Base-by-base conservation (phyloP, 1,284 basidiomycete genomes). In the Moesziomyces antarcticus region DNA sequence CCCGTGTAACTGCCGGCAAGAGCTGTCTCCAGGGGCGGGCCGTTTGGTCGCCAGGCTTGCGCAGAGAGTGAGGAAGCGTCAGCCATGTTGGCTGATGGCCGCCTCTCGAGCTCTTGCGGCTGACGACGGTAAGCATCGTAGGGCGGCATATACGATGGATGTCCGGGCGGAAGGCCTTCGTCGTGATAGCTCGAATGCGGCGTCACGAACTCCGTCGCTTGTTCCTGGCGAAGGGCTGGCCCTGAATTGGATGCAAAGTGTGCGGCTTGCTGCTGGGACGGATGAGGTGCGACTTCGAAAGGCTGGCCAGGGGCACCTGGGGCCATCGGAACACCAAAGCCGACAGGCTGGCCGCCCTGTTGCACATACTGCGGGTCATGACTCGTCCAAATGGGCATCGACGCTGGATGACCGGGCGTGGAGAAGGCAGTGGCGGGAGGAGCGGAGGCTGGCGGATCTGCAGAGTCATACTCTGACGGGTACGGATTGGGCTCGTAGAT, bases 1-100 rank as follows among this genome's bases (percentile, higher is more conserved):
- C 50, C 40, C 18, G 50, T n/a, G 50, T 60, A 68, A 21, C 71
- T 69, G 35, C 71, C 71, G 27, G 71, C 64, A 33, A 73, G 61
- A 3, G 64, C 48, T 22, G 64, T 58, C 49, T 73, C 70, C 16
- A 73, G 37, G 1, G 70, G 70, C 18, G 60, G 67, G 14, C 60
- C 60, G 14, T 24, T 63, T 9, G 56, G 37, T 45, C 67, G 48
- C 66, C 66, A 69, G 16, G 42, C 22, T 42, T 56, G 66, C 25
- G 43, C 27, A 14, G 54, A 45, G 21, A n/a, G 24, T 13, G 43
- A 21, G 8, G 53, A 9, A 11, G 49, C 52, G 10, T 33, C 48
- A 16, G 59, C 37, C 13, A 63, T 21, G 1, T 62, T 55, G 13
- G 50, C 59, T n/a, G 66, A 69, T 22, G 52, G 13, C 11, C 66